Evolutionary conservation across 768 basidiomycete genomes (phyloP).

Genomic region (Tylopilus balloui): DNA sequence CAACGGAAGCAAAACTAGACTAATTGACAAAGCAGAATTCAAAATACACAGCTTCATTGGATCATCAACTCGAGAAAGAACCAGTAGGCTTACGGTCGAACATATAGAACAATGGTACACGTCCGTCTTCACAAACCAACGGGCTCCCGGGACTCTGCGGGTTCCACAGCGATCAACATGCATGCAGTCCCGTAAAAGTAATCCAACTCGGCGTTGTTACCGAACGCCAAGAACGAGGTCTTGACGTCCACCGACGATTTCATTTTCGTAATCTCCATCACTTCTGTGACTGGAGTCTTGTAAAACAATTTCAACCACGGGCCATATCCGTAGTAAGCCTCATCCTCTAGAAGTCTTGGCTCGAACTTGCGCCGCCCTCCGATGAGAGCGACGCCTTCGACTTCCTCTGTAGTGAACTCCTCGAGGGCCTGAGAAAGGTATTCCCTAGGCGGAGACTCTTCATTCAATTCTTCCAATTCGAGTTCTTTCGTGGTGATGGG

Average conservation of each 20-base stretch:
- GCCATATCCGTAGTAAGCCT: background rate
- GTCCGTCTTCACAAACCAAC: background rate
- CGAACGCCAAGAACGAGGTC: background rate
- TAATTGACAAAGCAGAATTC: background rate
- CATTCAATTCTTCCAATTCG: background rate
- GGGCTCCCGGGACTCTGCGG: background rate
- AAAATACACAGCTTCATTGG: background rate
- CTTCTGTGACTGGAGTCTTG: constrained; percentile 2
- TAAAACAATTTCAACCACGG: background rate
- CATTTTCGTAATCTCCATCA: constrained; percentile 12
- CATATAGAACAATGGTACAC: background rate
- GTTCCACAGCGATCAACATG: constrained; percentile 10
- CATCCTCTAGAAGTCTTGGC: background rate
- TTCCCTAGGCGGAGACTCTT: accelerated
- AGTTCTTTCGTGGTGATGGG: constrained; percentile 1
- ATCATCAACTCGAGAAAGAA: background rate
- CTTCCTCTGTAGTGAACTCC: background rate
- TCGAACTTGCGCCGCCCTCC: background rate
- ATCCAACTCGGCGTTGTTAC: background rate
- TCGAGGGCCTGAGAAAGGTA: background rate
- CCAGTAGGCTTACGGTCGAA: background rate
- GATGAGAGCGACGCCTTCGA: constrained; percentile 1
- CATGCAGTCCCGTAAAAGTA: constrained; percentile 16
- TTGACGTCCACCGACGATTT: background rate
- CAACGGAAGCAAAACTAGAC: background rate